Evolutionary conservation across 768 basidiomycete genomes (phyloP).

Genomic region (Neoboletus subvelutipes): DNA sequence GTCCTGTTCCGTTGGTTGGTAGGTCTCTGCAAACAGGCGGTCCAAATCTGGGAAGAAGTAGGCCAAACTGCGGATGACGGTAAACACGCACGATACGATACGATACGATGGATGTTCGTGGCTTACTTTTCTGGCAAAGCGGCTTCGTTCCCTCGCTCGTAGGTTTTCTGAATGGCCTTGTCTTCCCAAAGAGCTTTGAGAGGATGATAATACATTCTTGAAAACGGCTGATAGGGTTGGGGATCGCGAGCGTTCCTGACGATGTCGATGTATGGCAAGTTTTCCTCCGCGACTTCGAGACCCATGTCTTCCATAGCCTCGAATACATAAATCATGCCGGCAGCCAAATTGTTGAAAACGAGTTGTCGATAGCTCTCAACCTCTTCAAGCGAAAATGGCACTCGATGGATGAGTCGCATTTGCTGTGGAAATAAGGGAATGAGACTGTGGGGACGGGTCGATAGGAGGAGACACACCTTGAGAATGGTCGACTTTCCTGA

Average conservation of each 20-base stretch:
- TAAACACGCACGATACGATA: not conserved
- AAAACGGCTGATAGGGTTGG: constrained; percentile 80
- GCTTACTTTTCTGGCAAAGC: constrained; percentile 87
- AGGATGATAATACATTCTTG: constrained; percentile 60
- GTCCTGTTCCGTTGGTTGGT: constrained; percentile 79
- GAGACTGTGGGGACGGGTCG: not conserved
- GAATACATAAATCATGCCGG: constrained; percentile 78
- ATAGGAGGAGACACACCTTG: constrained; percentile 53
- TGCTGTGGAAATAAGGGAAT: constrained; percentile 49
- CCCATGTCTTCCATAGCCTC: constrained; percentile 91
- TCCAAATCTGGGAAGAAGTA: constrained; percentile 83
- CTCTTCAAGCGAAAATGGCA: constrained; percentile 80
- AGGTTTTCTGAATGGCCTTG: constrained; percentile 70
- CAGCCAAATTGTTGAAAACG: constrained; percentile 88
- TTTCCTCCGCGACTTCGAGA: constrained; percentile 65
- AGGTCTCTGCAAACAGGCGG: constrained; percentile 72
- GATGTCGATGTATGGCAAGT: constrained; percentile 55
- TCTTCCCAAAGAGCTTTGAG: constrained; percentile 78
- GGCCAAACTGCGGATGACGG: constrained; percentile 43
- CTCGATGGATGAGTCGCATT: constrained; percentile 93
- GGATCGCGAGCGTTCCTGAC: constrained; percentile 72
- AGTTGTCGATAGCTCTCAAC: constrained; percentile 89
- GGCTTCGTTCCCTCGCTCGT: constrained; percentile 82
- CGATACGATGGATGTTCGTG: not conserved
- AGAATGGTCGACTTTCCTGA: constrained; percentile 92